Conservation (phyloP, 768 basidiomycete species). For the Naematelia encephala region DNA sequence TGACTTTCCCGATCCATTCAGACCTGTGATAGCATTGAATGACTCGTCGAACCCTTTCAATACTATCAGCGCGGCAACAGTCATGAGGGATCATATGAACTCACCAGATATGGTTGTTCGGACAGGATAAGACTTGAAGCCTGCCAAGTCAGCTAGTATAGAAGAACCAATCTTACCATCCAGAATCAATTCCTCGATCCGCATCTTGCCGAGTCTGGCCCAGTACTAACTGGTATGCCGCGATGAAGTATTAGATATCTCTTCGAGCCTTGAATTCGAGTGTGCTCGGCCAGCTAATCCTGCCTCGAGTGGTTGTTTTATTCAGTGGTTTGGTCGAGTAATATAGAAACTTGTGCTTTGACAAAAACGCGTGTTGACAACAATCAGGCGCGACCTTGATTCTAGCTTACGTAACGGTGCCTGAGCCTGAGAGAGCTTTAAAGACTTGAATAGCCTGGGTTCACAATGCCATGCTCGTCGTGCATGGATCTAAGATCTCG, state of each 20-base stretch:
- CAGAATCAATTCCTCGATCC: constrained; percentile 91
- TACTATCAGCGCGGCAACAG: not conserved
- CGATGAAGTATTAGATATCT: no score
- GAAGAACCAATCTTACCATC: constrained; percentile 60
- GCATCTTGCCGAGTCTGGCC: constrained; percentile 56
- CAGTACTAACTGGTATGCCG: no score
- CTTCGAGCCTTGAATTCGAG: no score
- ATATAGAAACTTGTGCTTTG: not conserved
- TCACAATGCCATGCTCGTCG: no score
- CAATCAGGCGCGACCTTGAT: not conserved
- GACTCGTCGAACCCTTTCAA: constrained; percentile 82
- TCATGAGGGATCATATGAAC: constrained; percentile 2
- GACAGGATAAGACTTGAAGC: constrained; percentile 97
- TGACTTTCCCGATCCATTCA: constrained; percentile 80
- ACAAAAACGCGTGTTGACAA: not conserved
- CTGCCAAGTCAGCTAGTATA: constrained; percentile 51
- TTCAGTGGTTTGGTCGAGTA: no score
- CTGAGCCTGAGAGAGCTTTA: no score
- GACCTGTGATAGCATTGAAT: constrained; percentile 96
- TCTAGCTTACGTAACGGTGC: not conserved
- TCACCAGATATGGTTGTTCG: constrained; percentile 76
- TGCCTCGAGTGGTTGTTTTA: no score
- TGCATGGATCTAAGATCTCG: no score
- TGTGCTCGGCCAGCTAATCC: no score
- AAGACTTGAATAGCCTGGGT: no score